These are phyloP conservation scores for Sclerotinia sclerotiorum DNA, from an alignment of 2,329 filamentous ascomycete species.

Conservation along the genomic window DNA sequence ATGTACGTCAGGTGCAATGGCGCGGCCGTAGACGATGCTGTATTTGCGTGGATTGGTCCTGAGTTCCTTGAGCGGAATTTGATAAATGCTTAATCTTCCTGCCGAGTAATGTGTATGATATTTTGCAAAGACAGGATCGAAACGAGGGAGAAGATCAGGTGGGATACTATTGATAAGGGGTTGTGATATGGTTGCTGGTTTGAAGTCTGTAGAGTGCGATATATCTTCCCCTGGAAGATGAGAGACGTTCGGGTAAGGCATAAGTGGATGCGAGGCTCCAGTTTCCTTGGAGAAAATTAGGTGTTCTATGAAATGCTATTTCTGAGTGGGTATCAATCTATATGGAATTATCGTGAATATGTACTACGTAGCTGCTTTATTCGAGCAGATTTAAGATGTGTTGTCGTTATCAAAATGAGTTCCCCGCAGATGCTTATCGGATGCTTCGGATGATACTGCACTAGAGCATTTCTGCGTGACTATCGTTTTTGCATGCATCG, in stretches of 20 bases:
- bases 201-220: slow-evolving; percentile 8
- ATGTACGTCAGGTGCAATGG: slow-evolving; percentile 40
- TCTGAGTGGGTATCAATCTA: slow-evolving; percentile 11
- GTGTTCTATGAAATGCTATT: neutral
- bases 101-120: slow-evolving; percentile 46
- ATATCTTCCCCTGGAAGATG: slow-evolving; percentile 14
- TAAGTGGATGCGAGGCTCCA: neutral
- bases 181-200: slow-evolving; percentile 33
- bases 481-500: slow-evolving; percentile 11
- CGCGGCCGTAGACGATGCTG: slow-evolving; percentile 42
- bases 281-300: neutral
- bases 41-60: slow-evolving; percentile 45
- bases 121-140: slow-evolving; percentile 45
- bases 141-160: slow-evolving; percentile 41
- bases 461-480: slow-evolving; percentile 8
- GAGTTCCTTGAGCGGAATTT: slow-evolving; percentile 40
- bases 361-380: neutral
- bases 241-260: slow-evolving; percentile 14
- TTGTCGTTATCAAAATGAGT: slow-evolving; percentile 10
- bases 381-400: neutral
- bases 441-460: slow-evolving; percentile 10
- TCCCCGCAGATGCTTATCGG: slow-evolving; percentile 19
- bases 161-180: slow-evolving; percentile 47
- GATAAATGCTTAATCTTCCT: slow-evolving; percentile 45
- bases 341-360: neutral